Evolutionary conservation across 2,329 filamentous ascomycete species (phyloP).

Genomic region (Mariannaea sp.): DNA sequence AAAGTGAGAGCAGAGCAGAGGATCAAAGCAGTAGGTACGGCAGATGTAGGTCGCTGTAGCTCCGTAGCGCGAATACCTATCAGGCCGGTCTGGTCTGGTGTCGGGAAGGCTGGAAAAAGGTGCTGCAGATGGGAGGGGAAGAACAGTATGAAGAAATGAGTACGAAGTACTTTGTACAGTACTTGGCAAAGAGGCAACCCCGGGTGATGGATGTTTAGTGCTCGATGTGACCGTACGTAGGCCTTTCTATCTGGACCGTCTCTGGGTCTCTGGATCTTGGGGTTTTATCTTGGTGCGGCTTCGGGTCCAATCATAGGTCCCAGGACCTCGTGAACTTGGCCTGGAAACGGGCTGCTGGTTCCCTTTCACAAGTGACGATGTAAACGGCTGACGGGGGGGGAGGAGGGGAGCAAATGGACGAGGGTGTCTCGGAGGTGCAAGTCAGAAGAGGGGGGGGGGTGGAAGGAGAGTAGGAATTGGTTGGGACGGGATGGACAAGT

Average conservation of each 20-base stretch:
- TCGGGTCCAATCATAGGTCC: slow-evolving; percentile 3
- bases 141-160: no score
- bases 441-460: slow-evolving; percentile 9
- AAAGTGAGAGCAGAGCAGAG: not conserved
- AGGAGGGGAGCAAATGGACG: no score
- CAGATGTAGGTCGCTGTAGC: slow-evolving; percentile 10
- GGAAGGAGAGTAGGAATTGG: slow-evolving; percentile 2
- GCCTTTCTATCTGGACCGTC: not conserved
- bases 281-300: not conserved
- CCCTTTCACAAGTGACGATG: slow-evolving; percentile 7
- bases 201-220: not conserved
- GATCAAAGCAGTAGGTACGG: not conserved
- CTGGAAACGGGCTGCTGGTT: not conserved
- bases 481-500: slow-evolving; percentile 3
- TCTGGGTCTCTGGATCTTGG: slow-evolving; percentile 3
- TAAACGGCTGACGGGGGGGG: slow-evolving; percentile 3
- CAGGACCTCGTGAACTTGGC: not conserved
- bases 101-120: slow-evolving; percentile 13
- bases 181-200: not conserved
- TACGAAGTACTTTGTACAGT: not conserved
- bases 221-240: not conserved
- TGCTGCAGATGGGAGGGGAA: not conserved
- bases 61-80: slow-evolving; percentile 8
- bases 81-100: slow-evolving; percentile 5
- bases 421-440: slow-evolving; percentile 1